Evolutionary conservation across 306 rosid species (phyloP), one percentile per base, ranked within the genome.

Genomic region (Casuarina equisetifolia): DNA sequence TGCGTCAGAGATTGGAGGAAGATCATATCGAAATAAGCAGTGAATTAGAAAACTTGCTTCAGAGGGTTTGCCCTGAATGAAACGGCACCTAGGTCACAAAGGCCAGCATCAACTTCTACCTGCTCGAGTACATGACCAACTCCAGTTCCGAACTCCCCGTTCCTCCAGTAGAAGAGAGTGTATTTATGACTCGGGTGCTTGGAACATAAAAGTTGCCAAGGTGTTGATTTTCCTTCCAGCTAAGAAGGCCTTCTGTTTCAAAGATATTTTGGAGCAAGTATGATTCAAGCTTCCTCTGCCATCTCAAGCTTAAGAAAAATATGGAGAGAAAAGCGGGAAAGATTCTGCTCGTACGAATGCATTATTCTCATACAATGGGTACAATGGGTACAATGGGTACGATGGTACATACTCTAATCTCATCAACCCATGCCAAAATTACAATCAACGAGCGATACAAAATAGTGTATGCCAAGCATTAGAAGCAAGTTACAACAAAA

Each of bases 41-140:
- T 8, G 83, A 85, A 74, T 69, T 88, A 45, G 86, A 83, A 76
- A 69, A 74, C 40, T 82, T 88, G 72, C 82, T 88, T 19, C 70
- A 62, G 40, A 71, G 8, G 59, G 64, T 81, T 64, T 88, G 80
- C 70, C 86, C 74, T 42, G 11, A 63, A 43, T 69, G 32, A 25
- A 25, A 17, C 4, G 7, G 25, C 7, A n/a, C n/a, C 32, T 54
- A 17, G 5, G 20, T 20, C 36, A 1, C 4, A 58, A 58, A 58
- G 2, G 38, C 5, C 15, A 20, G 38, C 64, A 9, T 58, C 5
- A 64, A 40, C 40, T 6, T 4, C 7, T 32, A 46, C 49, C 70
- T 64, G 9, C 32, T 10, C 3, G 13, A 6, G 3, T 2, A 16
- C 40, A 39, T 39, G 16, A 16, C 16, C 7, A 39, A 25, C 16